phyloP scores from a whole-genome alignment of 2,329 filamentous ascomycete species.

The Trichoderma lentiforme region DNA sequence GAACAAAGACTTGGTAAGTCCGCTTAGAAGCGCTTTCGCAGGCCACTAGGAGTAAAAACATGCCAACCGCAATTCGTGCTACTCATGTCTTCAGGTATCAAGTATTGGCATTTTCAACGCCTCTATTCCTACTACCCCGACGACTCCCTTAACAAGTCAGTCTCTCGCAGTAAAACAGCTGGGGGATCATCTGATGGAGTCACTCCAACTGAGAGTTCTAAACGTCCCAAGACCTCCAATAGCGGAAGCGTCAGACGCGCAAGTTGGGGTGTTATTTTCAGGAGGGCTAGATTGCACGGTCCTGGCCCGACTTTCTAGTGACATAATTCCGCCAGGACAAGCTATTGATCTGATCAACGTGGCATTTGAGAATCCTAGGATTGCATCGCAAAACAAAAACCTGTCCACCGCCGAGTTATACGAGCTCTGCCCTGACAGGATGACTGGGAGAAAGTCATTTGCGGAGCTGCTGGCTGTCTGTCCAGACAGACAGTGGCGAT shows the following conservation, averaged over 20 bases:
- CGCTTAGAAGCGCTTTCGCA: background rate
- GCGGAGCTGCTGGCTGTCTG: slow-evolving; percentile 70
- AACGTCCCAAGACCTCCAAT: slow-evolving; percentile 59
- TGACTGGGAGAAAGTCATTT: slow-evolving; percentile 78
- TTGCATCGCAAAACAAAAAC: slow-evolving; percentile 52
- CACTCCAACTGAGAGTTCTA: slow-evolving; percentile 61
- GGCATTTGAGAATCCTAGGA: slow-evolving; percentile 89
- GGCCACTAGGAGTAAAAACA: background rate
- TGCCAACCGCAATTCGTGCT: slow-evolving; percentile 27
- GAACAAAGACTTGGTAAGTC: slow-evolving; percentile 46
- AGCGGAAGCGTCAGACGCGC: slow-evolving; percentile 39
- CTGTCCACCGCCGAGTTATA: slow-evolving; percentile 49
- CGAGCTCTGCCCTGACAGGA: slow-evolving; percentile 84
- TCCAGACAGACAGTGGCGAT: slow-evolving; percentile 71
- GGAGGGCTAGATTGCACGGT: slow-evolving; percentile 92
- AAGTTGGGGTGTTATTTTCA: slow-evolving; percentile 82
- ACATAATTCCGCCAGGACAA: slow-evolving; percentile 66
- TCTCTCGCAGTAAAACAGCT: slow-evolving; percentile 54
- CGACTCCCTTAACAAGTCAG: slow-evolving; percentile 20
- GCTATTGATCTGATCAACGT: slow-evolving; percentile 89
- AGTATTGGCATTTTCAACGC: slow-evolving; percentile 54
- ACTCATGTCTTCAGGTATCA: slow-evolving; percentile 50
- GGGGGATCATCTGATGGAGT: slow-evolving; percentile 53
- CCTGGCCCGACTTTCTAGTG: slow-evolving; percentile 75
- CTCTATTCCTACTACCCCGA: slow-evolving; percentile 36